phyloP scores from a whole-genome alignment of 2,329 filamentous ascomycete species.

The Magnaporthiopsis poae region DNA sequence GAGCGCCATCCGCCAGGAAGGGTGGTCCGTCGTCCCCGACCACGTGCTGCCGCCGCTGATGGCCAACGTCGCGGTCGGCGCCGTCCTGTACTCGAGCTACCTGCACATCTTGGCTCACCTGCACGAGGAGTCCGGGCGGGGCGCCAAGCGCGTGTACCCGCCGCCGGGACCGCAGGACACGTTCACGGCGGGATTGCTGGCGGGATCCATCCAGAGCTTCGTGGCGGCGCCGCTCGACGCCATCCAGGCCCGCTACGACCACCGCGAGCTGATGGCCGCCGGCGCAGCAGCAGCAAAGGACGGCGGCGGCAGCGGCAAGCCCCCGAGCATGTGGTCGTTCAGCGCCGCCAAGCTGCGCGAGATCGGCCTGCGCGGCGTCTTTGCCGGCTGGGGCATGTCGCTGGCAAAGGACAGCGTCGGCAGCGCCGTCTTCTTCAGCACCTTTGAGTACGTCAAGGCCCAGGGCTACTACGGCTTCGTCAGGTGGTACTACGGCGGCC shows the following conservation, averaged over 20 bases:
- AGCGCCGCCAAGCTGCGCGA: constrained; percentile 56
- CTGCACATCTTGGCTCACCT: constrained; percentile 57
- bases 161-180: constrained; percentile 54
- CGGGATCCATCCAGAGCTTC: constrained; percentile 59
- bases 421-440: constrained; percentile 62
- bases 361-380: constrained; percentile 62
- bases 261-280: constrained; percentile 31
- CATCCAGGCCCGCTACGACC: constrained; percentile 62
- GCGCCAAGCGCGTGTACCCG: constrained; percentile 56
- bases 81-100: constrained; percentile 66
- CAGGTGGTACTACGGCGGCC: constrained; percentile 56
- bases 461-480: constrained; percentile 65
- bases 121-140: constrained; percentile 51
- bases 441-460: constrained; percentile 67
- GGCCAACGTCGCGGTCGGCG: constrained; percentile 64
- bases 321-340: constrained; percentile 65
- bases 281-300: constrained; percentile 16
- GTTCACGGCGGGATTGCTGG: constrained; percentile 60
- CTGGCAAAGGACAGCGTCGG: constrained; percentile 62
- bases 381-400: constrained; percentile 61
- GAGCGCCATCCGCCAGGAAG: constrained; percentile 57
- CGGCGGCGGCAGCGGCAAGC: constrained; percentile 16
- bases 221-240: constrained; percentile 67
- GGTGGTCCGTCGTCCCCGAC: constrained; percentile 64
- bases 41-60: constrained; percentile 68